Conservation (phyloP, 2,329 filamentous ascomycete species). For the Sclerotinia glacialis region DNA sequence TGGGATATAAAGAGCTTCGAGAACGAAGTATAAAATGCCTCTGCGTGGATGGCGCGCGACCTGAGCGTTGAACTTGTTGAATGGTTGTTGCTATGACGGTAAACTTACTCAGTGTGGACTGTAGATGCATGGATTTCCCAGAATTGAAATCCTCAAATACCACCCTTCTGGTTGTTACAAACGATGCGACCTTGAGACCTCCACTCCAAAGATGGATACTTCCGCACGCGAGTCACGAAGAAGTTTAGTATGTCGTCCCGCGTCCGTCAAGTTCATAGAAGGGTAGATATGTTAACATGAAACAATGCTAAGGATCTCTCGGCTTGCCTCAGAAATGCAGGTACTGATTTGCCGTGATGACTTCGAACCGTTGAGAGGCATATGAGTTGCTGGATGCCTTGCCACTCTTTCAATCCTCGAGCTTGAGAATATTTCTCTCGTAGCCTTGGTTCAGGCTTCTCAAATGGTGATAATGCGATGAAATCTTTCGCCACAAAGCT, state of each 20-base stretch:
- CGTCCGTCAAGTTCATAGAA: constrained; percentile 1
- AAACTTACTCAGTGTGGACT: constrained; percentile 10
- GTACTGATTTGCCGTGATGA: constrained; percentile 4
- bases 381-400: constrained; percentile 2
- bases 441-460: constrained; percentile 9
- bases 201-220: neutral
- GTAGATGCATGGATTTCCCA: neutral
- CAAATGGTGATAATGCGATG: constrained; percentile 14
- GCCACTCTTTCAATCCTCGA: neutral
- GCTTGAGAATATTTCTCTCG: constrained; percentile 5
- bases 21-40: constrained; percentile 15
- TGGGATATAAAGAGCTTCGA: constrained; percentile 16
- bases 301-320: constrained; percentile 34
- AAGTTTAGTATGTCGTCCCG: neutral
- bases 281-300: constrained; percentile 26
- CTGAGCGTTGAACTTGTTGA: constrained; percentile 13
- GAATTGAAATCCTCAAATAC: neutral
- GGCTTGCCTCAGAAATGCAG: constrained; percentile 30
- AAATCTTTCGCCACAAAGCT: constrained; percentile 30
- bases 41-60: constrained; percentile 4
- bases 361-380: neutral
- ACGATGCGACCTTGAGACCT: neutral
- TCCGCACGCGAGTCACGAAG: constrained; percentile 13
- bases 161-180: constrained; percentile 2
- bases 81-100: constrained; percentile 10